These are phyloP conservation scores for Curvularia lunata DNA, from an alignment of 2,329 filamentous ascomycete genomes.

Conservation along the genomic window DNA sequence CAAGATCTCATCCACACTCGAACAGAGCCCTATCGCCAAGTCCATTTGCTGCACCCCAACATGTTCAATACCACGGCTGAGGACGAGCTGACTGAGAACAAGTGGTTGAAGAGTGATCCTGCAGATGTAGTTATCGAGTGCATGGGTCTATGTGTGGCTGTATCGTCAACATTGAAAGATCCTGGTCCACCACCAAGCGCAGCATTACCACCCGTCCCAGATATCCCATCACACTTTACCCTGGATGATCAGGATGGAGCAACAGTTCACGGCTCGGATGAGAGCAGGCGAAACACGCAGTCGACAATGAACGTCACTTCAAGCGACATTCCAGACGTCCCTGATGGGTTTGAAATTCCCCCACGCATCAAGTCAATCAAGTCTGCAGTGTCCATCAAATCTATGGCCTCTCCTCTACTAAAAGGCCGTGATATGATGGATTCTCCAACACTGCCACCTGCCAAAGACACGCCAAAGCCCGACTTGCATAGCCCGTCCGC, in stretches of 20 bases:
- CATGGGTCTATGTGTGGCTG: conserved; percentile 67
- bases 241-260: conserved; percentile 40
- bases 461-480: conserved; percentile 41
- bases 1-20: conserved; percentile 77
- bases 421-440: conserved; percentile 57
- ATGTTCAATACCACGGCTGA: conserved; percentile 82
- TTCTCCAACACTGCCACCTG: conserved; percentile 68
- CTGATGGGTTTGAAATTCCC: conserved; percentile 31
- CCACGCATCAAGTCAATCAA: conserved; percentile 44
- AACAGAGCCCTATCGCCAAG: conserved; percentile 75
- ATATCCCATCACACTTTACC: conserved; percentile 41
- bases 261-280: conserved; percentile 39
- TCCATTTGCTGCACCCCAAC: conserved; percentile 81
- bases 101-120: conserved; percentile 80
- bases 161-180: conserved; percentile 51
- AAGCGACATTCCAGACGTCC: conserved; percentile 30
- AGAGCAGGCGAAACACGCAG: conserved; percentile 62
- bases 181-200: conserved; percentile 56
- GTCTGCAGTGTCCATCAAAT: conserved; percentile 52
- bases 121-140: conserved; percentile 82
- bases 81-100: conserved; percentile 77
- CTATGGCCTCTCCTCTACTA: conserved; percentile 54
- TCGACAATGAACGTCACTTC: conserved; percentile 55
- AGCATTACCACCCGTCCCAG: conserved; percentile 54
- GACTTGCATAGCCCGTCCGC: conserved; percentile 26